Percentiles rank a stretch among this genome's conserved stretches.
phyloP scores from a whole-genome alignment of 2,329 filamentous ascomycete genomes.

The Monilinia polystroma region DNA sequence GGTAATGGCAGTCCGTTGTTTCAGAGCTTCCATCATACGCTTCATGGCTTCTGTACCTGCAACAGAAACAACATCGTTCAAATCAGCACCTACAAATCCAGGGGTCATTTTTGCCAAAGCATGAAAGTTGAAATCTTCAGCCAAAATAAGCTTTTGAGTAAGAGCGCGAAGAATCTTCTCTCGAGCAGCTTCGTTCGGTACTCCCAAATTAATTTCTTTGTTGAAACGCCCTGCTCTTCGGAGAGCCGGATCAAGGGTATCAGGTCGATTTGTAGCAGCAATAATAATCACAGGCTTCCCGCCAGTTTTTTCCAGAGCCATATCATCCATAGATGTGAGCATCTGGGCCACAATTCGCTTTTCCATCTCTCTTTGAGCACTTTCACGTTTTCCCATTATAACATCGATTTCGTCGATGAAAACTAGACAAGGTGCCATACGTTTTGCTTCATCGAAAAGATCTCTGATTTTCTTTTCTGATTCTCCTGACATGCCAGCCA shows the following conservation, averaged over 20 bases:
- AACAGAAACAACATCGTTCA: constrained; percentile 60
- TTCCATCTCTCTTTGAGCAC: constrained; percentile 83
- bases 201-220: constrained; percentile 80
- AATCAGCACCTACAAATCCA: constrained; percentile 89
- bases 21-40: constrained; percentile 40
- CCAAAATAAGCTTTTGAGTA: constrained; percentile 63
- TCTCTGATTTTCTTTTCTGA: constrained; percentile 84
- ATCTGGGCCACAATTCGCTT: constrained; percentile 82
- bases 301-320: constrained; percentile 69
- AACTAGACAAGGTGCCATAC: constrained; percentile 81
- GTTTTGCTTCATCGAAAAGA: constrained; percentile 83
- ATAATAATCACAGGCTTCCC: constrained; percentile 83
- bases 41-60: constrained; percentile 43
- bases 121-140: constrained; percentile 69
- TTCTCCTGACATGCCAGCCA: constrained; percentile 85
- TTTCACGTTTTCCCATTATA: constrained; percentile 83
- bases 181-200: constrained; percentile 76
- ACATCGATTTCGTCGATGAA: constrained; percentile 93
- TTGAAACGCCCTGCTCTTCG: constrained; percentile 75
- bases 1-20: constrained; percentile 34
- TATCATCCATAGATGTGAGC: constrained; percentile 79
- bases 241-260: constrained; percentile 78
- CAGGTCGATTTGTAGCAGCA: constrained; percentile 85
- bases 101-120: constrained; percentile 80
- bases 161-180: constrained; percentile 75